phyloP scores from a whole-genome alignment of 2,329 filamentous ascomycete genomes.

The Ascochyta clinopodiicola region DNA sequence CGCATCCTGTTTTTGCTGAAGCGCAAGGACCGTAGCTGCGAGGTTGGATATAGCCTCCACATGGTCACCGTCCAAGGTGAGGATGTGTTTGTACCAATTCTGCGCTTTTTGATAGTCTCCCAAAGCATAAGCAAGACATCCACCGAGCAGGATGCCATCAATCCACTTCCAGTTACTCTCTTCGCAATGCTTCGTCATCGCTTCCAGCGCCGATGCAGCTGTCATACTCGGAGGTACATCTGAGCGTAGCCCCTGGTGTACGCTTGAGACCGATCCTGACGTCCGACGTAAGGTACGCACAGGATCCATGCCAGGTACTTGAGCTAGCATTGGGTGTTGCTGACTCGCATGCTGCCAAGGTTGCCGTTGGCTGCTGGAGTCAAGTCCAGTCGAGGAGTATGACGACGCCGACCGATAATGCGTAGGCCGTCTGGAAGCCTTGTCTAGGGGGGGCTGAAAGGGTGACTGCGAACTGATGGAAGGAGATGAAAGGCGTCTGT shows the following conservation, averaged over 20 bases:
- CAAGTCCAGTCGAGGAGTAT: slow-evolving; percentile 31
- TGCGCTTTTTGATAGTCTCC: slow-evolving; percentile 81
- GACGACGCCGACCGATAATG: slow-evolving; percentile 42
- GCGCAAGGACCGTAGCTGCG: slow-evolving; percentile 84
- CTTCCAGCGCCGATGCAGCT: slow-evolving; percentile 46
- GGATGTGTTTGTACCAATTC: slow-evolving; percentile 74
- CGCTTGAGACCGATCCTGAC: slow-evolving; percentile 42
- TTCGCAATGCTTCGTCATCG: slow-evolving; percentile 46
- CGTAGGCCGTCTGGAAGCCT: slow-evolving; percentile 27
- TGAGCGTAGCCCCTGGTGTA: slow-evolving; percentile 35
- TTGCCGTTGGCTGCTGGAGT: slow-evolving; percentile 27
- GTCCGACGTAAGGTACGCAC: slow-evolving; percentile 41
- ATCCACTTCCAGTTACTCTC: slow-evolving; percentile 69
- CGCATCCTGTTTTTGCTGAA: slow-evolving; percentile 82
- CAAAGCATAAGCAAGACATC: slow-evolving; percentile 89
- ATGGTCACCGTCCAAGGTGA: slow-evolving; percentile 68
- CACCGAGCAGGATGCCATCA: slow-evolving; percentile 89
- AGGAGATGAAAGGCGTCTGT: slow-evolving; percentile 42
- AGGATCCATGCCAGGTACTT: slow-evolving; percentile 33
- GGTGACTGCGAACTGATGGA: slow-evolving; percentile 31
- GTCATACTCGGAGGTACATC: slow-evolving; percentile 44
- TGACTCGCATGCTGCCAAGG: slow-evolving; percentile 35
- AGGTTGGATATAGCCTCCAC: slow-evolving; percentile 94
- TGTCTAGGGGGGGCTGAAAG: slow-evolving; percentile 30
- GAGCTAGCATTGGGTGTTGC: slow-evolving; percentile 32